phyloP scores from a whole-genome alignment of 306 rosid species.

The Fagus crenata region DNA sequence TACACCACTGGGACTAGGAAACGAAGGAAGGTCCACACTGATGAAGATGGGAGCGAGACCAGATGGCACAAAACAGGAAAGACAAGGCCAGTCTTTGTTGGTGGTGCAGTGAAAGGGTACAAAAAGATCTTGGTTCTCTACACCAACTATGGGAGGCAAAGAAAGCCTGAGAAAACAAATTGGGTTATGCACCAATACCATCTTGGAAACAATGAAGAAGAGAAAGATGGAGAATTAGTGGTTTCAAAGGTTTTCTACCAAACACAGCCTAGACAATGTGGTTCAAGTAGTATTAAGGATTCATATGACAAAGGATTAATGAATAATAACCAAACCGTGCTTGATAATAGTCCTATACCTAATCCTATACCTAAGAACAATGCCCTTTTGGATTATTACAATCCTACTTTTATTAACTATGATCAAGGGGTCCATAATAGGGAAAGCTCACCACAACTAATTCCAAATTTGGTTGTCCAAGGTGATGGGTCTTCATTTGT shows the following conservation, averaged over 20 bases:
- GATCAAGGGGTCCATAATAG: slow-evolving; percentile 41
- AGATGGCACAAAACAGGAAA: slow-evolving; percentile 99
- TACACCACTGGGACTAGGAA: slow-evolving; percentile 92
- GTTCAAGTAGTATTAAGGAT: slow-evolving; percentile 50
- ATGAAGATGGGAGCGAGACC: slow-evolving; percentile 79
- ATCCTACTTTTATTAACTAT: slow-evolving; percentile 46
- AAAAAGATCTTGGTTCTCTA: slow-evolving; percentile 87
- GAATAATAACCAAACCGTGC: slow-evolving; percentile 17
- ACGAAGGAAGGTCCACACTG: slow-evolving; percentile 82
- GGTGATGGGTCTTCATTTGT: slow-evolving; percentile 63
- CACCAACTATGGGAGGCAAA: slow-evolving; percentile 79
- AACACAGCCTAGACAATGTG: slow-evolving; percentile 78
- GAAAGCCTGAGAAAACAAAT: slow-evolving; percentile 77
- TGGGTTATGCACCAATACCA: slow-evolving; percentile 99
- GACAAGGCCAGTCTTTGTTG: slow-evolving; percentile 56
- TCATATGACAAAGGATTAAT: slow-evolving; percentile 30
- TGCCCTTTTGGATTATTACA: slow-evolving; percentile 43
- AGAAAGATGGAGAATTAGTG: slow-evolving; percentile 83
- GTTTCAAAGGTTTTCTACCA: slow-evolving; percentile 87
- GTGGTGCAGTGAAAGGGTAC: slow-evolving; percentile 63
- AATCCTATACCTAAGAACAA: slow-evolving; percentile 33
- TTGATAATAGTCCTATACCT: neutral
- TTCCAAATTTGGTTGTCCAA: slow-evolving; percentile 60
- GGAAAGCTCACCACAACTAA: slow-evolving; percentile 56
- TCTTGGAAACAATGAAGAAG: slow-evolving; percentile 76